Percentiles rank a stretch among this genome's conserved stretches.
Conservation (phyloP, 1,139 yeast genomes). For the Blastobotrys apis region DNA sequence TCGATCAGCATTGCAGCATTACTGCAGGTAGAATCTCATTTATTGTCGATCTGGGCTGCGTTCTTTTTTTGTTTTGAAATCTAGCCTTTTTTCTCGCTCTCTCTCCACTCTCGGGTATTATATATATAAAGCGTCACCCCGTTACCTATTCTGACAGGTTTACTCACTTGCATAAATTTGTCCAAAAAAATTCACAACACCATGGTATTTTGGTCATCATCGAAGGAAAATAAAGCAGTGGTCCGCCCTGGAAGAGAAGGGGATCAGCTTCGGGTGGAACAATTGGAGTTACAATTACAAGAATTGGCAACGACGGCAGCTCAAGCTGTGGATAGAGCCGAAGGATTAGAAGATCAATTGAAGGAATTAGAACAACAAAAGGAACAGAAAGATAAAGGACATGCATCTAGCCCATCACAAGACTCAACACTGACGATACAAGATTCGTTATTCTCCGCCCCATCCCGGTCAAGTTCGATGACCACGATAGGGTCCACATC, state of each 20-base stretch:
- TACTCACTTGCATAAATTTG: too few relatives aligned
- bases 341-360: conserved; percentile 29
- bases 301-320: conserved; percentile 33
- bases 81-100: too few relatives aligned
- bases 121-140: too few relatives aligned
- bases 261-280: conserved; percentile 30
- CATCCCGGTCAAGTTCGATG: conserved; percentile 5
- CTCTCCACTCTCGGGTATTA: too few relatives aligned
- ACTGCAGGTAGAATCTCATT: too few relatives aligned
- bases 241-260: conserved; percentile 28
- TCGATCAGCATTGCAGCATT: too few relatives aligned
- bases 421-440: background rate
- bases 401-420: background rate
- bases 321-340: conserved; percentile 34
- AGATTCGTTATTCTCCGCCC: conserved; percentile 8
- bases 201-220: background rate
- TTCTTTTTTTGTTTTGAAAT: too few relatives aligned
- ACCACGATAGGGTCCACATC: conserved; percentile 6
- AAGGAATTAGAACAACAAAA: background rate
- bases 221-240: conserved; percentile 2
- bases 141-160: too few relatives aligned
- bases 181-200: background rate
- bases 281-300: conserved; percentile 32
- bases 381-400: conserved; percentile 7
- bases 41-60: too few relatives aligned